Conservation (phyloP, 371 early-diverging fungal genomes). For the Mortierella sp. region DNA sequence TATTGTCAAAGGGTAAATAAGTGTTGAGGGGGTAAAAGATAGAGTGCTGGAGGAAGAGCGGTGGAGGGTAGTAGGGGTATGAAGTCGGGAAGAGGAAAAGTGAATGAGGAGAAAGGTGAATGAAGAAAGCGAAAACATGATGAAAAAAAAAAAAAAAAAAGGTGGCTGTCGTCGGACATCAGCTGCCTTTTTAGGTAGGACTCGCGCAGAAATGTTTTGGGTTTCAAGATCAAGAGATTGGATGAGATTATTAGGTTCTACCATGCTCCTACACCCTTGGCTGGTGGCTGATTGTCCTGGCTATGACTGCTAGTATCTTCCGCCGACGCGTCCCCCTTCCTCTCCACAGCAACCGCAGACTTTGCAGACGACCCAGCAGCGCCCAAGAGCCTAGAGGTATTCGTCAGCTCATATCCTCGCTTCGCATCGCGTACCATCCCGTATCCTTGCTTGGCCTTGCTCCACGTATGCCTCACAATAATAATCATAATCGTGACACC, state of each 20-base stretch:
- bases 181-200: slow-evolving; percentile 8
- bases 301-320: neutral
- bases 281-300: neutral
- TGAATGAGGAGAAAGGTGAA: neutral
- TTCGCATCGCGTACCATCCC: slow-evolving; percentile 25
- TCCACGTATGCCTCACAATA: slow-evolving; percentile 49
- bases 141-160: neutral
- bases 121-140: neutral
- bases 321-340: neutral
- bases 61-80: neutral
- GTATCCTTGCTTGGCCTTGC: slow-evolving; percentile 43
- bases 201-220: neutral
- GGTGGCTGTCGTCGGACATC: neutral
- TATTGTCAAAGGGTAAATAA: neutral
- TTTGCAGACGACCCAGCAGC: neutral
- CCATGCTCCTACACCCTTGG: slow-evolving; percentile 4
- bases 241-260: neutral
- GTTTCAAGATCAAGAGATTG: neutral
- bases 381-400: neutral
- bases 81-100: neutral
- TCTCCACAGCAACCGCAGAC: neutral
- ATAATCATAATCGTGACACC: slow-evolving; percentile 57
- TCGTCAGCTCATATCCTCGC: slow-evolving; percentile 20
- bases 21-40: neutral
- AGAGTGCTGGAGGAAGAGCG: neutral